Evolutionary conservation across 2,329 filamentous ascomycete genomes (phyloP), one percentile per base, ranked within the genome.

Genomic region (Oidium heveae): DNA sequence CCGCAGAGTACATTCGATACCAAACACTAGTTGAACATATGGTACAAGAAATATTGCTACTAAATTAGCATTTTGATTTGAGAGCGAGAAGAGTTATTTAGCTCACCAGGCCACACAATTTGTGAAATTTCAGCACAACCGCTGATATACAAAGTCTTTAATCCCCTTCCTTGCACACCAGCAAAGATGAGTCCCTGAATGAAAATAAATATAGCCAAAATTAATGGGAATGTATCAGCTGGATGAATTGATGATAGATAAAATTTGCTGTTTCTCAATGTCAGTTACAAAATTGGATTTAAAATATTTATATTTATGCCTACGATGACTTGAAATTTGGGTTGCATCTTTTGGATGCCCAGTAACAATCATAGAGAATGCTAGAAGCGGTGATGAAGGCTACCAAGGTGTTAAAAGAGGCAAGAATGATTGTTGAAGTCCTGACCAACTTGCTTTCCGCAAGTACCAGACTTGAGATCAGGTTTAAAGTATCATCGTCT

Each of bases 31-130:
- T 59, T 83, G 80, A 34, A 79, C 73, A 58, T 74, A 82, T 28
- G 80, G 80, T 9, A 78, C 73, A 54, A 84, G 71, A 61, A 84
- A 83, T 37, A 83, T 70, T 8, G 76, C 81, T 82, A 55, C 10
- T 69, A n/a, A 13, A 55, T 66, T 54, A 66, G 64, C 53, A 43
- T 32, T 28, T 28, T 28, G 24, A 20, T 0, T 43, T 8, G 3
- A 16, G 5, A n/a, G n/a, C 37, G 8, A 15, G 28, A 22, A 20
- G 9, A 39, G 1, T 22, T 16, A 18, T 16, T 44, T 18, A 39
- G 63, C 63, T 55, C 68, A 79, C 77, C 75, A 62, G 76, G 75
- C 59, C 79, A 71, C 72, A 79, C 74, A 36, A 76, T 66, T 60
- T 78, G 73, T 6, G 76, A 74, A 39, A 76, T 69, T 18, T 69